Evolutionary conservation across 1,139 yeast genomes (phyloP).

Genomic region (Ogataea hybrid): DNA sequence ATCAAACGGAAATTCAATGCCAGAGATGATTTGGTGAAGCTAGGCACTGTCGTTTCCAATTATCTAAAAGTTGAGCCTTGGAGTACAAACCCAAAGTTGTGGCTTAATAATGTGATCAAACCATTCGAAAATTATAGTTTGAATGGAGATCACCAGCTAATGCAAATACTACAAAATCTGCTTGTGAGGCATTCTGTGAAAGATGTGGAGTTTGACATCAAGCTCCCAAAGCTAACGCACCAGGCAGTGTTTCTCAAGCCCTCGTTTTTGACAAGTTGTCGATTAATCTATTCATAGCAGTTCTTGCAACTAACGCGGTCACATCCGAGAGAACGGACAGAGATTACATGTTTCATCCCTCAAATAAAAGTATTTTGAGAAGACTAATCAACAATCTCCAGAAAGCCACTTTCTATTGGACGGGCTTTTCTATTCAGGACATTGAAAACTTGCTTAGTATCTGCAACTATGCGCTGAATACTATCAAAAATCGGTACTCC

Average conservation of each 20-base stretch:
- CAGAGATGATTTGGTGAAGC: conserved; percentile 49
- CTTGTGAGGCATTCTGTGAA: conserved; percentile 54
- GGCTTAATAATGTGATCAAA: conserved; percentile 46
- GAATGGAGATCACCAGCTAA: conserved; percentile 43
- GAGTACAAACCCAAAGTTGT: conserved; percentile 43
- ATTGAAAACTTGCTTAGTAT: conserved; percentile 50
- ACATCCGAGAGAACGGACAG: conserved; percentile 65
- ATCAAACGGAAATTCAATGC: conserved; percentile 39
- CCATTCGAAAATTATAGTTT: conserved; percentile 43
- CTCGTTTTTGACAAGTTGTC: conserved; percentile 57
- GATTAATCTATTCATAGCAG: conserved; percentile 63
- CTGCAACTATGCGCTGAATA: conserved; percentile 44
- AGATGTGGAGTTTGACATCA: conserved; percentile 54
- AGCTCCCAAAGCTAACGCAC: conserved; percentile 59
- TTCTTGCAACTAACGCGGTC: conserved; percentile 69
- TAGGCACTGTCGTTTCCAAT: conserved; percentile 52
- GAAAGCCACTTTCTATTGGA: conserved; percentile 71
- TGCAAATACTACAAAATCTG: conserved; percentile 42
- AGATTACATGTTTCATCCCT: conserved; percentile 69
- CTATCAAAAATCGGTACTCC: conserved; percentile 35
- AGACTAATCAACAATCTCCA: conserved; percentile 59
- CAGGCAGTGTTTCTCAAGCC: conserved; percentile 57
- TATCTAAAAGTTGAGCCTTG: conserved; percentile 63
- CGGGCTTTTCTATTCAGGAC: conserved; percentile 62
- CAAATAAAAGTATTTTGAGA: conserved; percentile 52